Percentiles rank a stretch among this genome's conserved stretches.
phyloP scores from a whole-genome alignment of 1,139 yeast species.

The Suhomyces taliae region DNA sequence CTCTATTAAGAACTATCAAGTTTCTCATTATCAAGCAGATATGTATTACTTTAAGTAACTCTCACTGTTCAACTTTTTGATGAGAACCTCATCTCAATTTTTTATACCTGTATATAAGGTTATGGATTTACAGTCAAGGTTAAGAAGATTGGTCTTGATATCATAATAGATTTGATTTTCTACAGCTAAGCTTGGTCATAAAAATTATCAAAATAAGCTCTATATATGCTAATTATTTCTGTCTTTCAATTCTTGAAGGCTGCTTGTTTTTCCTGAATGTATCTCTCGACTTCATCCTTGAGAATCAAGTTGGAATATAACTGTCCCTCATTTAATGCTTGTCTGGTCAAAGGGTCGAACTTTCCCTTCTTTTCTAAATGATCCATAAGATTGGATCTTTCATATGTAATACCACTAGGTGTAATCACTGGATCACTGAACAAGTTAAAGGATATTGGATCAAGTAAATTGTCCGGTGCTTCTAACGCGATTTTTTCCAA shows the following conservation, averaged over 20 bases:
- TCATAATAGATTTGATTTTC: not conserved
- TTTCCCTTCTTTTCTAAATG: conserved; percentile 36
- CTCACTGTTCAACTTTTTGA: not conserved
- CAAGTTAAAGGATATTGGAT: conserved; percentile 48
- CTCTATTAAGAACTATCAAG: conserved; percentile 57
- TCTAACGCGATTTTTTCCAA: conserved; percentile 20
- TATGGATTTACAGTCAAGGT: too few relatives aligned
- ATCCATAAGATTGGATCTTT: conserved; percentile 37
- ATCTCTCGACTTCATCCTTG: conserved; percentile 39
- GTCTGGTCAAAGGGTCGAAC: conserved; percentile 43
- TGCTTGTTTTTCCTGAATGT: conserved; percentile 11
- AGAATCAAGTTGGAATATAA: conserved; percentile 45
- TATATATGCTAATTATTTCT: too few relatives aligned
- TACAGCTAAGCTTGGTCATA: not conserved
- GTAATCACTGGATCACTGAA: conserved; percentile 51
- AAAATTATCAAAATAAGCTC: too few relatives aligned
- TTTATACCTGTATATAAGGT: conserved; percentile 4
- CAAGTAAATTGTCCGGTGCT: conserved; percentile 45
- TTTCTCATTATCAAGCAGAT: conserved; percentile 47
- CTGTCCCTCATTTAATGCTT: conserved; percentile 35
- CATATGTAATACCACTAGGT: conserved; percentile 52
- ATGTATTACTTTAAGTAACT: not conserved
- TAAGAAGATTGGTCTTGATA: too few relatives aligned
- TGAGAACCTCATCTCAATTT: conserved; percentile 10
- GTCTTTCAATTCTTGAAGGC: too few relatives aligned